A percentile compares a stretch with the other conserved stretches of the same genome.
These are phyloP conservation scores for Amphibolis antarctica DNA, from an alignment of 106 monocot genomes.

Conservation along the genomic window DNA sequence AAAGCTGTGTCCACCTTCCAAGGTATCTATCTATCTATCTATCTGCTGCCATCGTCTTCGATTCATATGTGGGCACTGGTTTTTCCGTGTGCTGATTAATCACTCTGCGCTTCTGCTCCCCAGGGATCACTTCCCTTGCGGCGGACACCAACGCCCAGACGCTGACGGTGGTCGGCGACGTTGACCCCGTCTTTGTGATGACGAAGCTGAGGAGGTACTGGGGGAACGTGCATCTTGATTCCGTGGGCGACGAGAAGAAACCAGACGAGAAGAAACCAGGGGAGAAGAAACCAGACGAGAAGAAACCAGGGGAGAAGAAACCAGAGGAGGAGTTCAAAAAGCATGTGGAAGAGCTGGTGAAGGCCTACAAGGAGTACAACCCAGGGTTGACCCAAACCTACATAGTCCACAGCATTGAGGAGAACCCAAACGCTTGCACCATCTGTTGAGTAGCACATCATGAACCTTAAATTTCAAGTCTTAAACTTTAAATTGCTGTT, in stretches of 20 bases:
- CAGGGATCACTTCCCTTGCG: constrained; percentile 12
- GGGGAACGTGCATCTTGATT: constrained; percentile 2
- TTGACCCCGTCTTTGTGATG: constrained; percentile 10
- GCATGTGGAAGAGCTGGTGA: constrained; percentile 18
- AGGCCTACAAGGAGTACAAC: constrained; percentile 11
- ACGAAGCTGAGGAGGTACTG: constrained; percentile 3
- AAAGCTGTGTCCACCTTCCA: constrained; percentile 9
- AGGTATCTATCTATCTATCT: constrained; percentile 6
- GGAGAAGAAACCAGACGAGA: constrained; percentile 9
- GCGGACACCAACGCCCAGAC: constrained; percentile 12
- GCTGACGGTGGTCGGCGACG: constrained; percentile 9
- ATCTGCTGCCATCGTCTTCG: no score
- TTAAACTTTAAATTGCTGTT: no score
- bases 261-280: constrained; percentile 10
- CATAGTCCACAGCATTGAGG: constrained; percentile 19
- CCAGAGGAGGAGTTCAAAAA: constrained; percentile 29
- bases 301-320: constrained; percentile 17
- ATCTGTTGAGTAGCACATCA: constrained; percentile 9
- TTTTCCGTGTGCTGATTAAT: no score
- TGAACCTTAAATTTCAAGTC: no score
- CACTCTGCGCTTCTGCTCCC: not conserved
- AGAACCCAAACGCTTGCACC: constrained; percentile 25
- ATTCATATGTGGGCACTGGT: no score
- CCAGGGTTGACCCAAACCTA: constrained; percentile 15
- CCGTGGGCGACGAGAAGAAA: constrained; percentile 5